Percentiles rank a stretch among this genome's conserved stretches.
These are phyloP conservation scores for Coemansia pectinata DNA, from an alignment of 192 early-diverging fungal genomes.

Conservation along the genomic window DNA sequence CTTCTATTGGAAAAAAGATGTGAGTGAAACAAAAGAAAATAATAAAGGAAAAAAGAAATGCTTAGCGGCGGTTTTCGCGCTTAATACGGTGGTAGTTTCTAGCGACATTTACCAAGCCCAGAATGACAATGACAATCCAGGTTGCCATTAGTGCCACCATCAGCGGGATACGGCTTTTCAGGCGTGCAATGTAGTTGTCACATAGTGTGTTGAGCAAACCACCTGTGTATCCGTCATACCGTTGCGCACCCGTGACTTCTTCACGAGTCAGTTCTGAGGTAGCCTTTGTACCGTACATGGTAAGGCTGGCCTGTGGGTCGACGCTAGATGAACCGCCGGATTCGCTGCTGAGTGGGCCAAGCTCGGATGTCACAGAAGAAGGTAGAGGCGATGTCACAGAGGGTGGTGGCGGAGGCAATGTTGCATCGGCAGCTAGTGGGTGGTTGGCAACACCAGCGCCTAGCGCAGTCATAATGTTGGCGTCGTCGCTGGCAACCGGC, in stretches of 20 bases:
- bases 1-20: background rate
- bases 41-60: slow-evolving; percentile 1
- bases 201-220: slow-evolving; percentile 44
- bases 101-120: slow-evolving; percentile 30
- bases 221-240: slow-evolving; percentile 50
- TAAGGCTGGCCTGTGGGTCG: background rate
- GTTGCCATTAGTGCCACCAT: slow-evolving; percentile 35
- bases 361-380: background rate
- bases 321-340: background rate
- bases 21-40: slow-evolving; percentile 5
- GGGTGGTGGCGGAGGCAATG: background rate
- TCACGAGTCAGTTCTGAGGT: slow-evolving; percentile 23
- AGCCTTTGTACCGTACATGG: slow-evolving; percentile 6
- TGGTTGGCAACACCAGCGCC: background rate
- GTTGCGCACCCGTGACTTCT: slow-evolving; percentile 31
- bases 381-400: background rate
- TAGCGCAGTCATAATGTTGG: background rate
- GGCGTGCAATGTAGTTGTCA: slow-evolving; percentile 28
- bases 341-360: background rate
- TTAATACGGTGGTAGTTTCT: slow-evolving; percentile 17
- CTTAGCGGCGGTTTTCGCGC: slow-evolving; percentile 14
- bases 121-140: slow-evolving; percentile 43
- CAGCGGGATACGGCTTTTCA: slow-evolving; percentile 31
- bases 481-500: background rate
- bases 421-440: background rate